Conservation (phyloP, 2,329 filamentous ascomycete species). For the Chrysoporthe cubensis region DNA sequence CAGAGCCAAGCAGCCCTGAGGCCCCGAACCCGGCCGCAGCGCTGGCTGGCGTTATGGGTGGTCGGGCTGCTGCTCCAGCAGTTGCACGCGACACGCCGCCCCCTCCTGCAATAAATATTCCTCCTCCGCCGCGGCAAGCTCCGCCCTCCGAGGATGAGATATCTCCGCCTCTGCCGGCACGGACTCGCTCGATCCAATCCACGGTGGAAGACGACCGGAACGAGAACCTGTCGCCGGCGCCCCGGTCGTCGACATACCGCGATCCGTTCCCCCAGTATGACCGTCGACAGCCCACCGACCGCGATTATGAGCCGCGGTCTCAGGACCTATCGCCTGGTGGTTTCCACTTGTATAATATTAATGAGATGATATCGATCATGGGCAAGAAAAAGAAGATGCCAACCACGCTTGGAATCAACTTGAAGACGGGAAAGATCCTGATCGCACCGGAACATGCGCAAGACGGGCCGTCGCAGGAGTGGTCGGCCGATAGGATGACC, state of each 20-base stretch:
- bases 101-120: slow-evolving; percentile 56
- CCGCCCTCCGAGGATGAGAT: slow-evolving; percentile 69
- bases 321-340: slow-evolving; percentile 69
- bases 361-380: slow-evolving; percentile 96
- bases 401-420: slow-evolving; percentile 92
- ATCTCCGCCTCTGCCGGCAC: slow-evolving; percentile 64
- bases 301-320: slow-evolving; percentile 37
- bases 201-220: slow-evolving; percentile 33
- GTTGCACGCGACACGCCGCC: slow-evolving; percentile 39
- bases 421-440: slow-evolving; percentile 84
- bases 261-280: slow-evolving; percentile 32
- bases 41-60: slow-evolving; percentile 60
- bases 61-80: slow-evolving; percentile 49
- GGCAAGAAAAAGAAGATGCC: slow-evolving; percentile 98
- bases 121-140: slow-evolving; percentile 43
- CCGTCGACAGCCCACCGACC: slow-evolving; percentile 35
- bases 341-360: slow-evolving; percentile 95
- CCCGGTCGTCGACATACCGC: slow-evolving; percentile 39
- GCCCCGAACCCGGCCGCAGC: slow-evolving; percentile 55
- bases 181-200: slow-evolving; percentile 53
- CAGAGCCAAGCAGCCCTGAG: slow-evolving; percentile 40
- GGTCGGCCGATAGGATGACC: slow-evolving; percentile 93
- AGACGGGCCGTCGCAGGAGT: slow-evolving; percentile 86
- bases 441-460: slow-evolving; percentile 84
- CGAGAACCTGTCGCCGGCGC: slow-evolving; percentile 34